phyloP scores from a whole-genome alignment of 345 rosid genomes.

The Salix purpurea region DNA sequence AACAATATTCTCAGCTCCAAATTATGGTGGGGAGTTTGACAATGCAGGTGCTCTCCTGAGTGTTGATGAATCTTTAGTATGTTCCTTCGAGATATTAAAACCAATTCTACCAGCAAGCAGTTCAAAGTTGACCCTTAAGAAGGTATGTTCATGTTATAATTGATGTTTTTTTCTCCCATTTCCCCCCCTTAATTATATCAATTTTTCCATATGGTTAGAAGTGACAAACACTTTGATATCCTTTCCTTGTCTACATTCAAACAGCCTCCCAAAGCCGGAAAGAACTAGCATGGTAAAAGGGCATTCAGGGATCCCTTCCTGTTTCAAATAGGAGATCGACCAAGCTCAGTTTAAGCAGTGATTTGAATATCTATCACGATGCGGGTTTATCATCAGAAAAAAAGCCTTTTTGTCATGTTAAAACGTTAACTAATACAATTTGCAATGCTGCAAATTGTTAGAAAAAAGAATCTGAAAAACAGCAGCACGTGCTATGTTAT shows the following conservation, averaged over 20 bases:
- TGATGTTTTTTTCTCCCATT: background rate
- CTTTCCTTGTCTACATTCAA: constrained; percentile 4
- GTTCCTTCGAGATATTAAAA: constrained; percentile 93
- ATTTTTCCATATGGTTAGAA: background rate
- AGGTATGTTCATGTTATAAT: constrained; percentile 39
- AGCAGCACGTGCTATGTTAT: constrained; percentile 6
- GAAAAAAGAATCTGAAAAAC: constrained; percentile 15
- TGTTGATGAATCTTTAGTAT: constrained; percentile 66
- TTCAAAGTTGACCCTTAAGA: constrained; percentile 42
- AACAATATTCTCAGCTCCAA: constrained; percentile 95
- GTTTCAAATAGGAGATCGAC: constrained; percentile 10
- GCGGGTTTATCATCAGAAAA: background rate
- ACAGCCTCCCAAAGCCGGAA: constrained; percentile 47
- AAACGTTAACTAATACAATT: constrained; percentile 8
- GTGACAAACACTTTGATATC: constrained; percentile 1
- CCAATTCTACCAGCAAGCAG: constrained; percentile 46
- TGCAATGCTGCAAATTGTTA: constrained; percentile 4
- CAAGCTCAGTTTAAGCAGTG: constrained; percentile 10
- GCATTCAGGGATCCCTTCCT: background rate
- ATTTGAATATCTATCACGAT: background rate
- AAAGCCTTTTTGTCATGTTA: background rate
- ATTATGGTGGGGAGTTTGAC: constrained; percentile 99
- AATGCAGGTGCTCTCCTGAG: constrained; percentile 88
- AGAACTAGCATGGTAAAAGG: constrained; percentile 21
- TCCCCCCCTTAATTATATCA: background rate